Conservation (phyloP, 2,329 filamentous ascomycete species). For the Anisogramma anomala region DNA sequence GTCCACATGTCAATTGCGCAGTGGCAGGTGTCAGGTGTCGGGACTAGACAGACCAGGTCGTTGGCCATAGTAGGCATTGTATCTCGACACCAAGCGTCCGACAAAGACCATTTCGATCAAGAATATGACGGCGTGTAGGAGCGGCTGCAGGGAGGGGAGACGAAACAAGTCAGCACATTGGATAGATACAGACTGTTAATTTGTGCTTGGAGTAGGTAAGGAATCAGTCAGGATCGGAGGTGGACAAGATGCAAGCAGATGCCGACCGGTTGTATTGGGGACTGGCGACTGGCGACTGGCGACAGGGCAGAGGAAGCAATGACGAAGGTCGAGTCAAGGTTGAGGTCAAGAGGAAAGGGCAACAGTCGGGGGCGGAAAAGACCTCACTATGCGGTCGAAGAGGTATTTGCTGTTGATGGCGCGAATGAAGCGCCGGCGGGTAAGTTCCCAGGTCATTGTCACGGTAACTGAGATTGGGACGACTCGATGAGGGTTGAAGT, state of each 20-base stretch:
- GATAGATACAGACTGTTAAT: not conserved
- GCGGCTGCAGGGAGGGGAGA: conserved; percentile 47
- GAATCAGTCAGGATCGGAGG: not conserved
- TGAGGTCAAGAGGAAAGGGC: conserved; percentile 3
- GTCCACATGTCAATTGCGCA: no score
- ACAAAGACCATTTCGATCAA: conserved; percentile 81
- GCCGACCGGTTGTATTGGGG: no score
- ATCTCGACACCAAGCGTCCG: conserved; percentile 70
- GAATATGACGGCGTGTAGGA: conserved; percentile 76
- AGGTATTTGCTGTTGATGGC: conserved; percentile 61
- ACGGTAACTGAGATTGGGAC: not conserved
- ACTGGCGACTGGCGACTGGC: no score
- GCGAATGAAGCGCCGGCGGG: conserved; percentile 49
- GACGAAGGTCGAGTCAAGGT: conserved; percentile 8
- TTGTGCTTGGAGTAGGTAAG: not conserved
- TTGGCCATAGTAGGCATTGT: conserved; percentile 88
- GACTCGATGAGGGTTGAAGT: not conserved
- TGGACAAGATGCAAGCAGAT: no score
- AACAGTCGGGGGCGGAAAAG: not conserved
- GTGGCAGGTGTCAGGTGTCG: no score
- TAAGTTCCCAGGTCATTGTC: conserved; percentile 49
- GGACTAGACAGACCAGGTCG: conserved; percentile 57
- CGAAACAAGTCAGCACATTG: conserved; percentile 14
- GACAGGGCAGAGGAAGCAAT: not conserved
- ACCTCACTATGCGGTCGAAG: conserved; percentile 60